Evolutionary conservation across 331 rosid genomes (phyloP), one percentile per base, ranked within the genome.

Genomic region (Acacia concinna): DNA sequence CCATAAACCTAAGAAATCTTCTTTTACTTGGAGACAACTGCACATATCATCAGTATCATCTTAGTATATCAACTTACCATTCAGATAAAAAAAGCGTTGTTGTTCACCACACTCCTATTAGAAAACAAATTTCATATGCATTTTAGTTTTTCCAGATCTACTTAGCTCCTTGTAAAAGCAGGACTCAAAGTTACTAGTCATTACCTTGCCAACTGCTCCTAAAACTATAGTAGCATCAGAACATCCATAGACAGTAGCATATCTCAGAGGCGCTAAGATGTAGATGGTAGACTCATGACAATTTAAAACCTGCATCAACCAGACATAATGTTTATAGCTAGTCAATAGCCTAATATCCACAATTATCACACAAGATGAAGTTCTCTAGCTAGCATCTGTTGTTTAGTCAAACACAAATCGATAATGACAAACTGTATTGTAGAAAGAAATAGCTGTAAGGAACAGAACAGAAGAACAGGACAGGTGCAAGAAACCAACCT

Each of bases 181-280:
- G 40, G 67, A 81, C 62, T 81, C 35, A 30, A 27, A 66, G 70
- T 35, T 68, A 77, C 46, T 72, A 47, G 31, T 32, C 31, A 65
- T 89, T 90, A 96, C 99, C 98, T 93, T 96, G 81, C 99, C 99
- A 82, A 96, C 98, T 63, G 99, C 98, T 84, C 99, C 99, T 73
- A 96, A 76, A 80, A 96, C 92, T 70, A 96, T 87, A 37, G 99
- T 96, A 67, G 97, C 86, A 90, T 96, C 99, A 52, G 99, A 96
- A 88, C 98, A 91, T 78, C 99, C 99, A 88, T 93, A 90, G 73
- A 96, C 83, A 44, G 97, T 96, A 78, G 94, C 98, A 71, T 89
- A 96, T 88, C 92, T 87, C 91, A 96, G 72, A 77, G 99, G 99
- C 49, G 98, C 98, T 91, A 96, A 88, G 87, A 96, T 81, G 88